phyloP scores from a whole-genome alignment of 805 yeast genomes.

The Alloascoidea africana region DNA sequence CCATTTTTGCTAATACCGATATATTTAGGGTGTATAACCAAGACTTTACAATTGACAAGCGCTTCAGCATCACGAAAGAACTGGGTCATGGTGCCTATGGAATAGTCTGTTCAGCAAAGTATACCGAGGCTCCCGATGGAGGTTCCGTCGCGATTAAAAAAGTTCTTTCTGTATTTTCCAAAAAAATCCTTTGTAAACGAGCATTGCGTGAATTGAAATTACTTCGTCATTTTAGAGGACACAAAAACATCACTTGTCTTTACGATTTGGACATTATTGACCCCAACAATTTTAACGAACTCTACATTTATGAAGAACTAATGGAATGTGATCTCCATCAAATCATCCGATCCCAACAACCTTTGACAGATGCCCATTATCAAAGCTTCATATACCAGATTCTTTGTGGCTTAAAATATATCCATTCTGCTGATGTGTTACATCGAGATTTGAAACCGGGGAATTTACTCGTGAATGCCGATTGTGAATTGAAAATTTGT shows the following conservation, averaged over 20 bases:
- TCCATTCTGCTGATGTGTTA: conserved; percentile 84
- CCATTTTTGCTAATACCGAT: too few species aligned
- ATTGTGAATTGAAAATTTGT: conserved; percentile 91
- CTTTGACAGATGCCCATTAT: conserved; percentile 87
- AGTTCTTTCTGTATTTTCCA: conserved; percentile 85
- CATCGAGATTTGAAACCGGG: conserved; percentile 95
- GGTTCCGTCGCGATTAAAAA: conserved; percentile 93
- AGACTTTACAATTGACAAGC: conserved; percentile 79
- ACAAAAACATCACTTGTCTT: conserved; percentile 87
- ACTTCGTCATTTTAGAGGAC: conserved; percentile 87
- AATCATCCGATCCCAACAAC: conserved; percentile 86
- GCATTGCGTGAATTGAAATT: conserved; percentile 85
- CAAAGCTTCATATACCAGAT: conserved; percentile 89
- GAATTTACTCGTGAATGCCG: conserved; percentile 83
- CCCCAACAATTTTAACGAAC: conserved; percentile 73
- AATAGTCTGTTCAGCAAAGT: conserved; percentile 86
- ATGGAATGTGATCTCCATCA: conserved; percentile 99
- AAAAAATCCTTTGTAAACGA: conserved; percentile 81
- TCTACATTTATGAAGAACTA: conserved; percentile 86
- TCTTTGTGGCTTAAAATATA: conserved; percentile 76
- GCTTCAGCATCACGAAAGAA: conserved; percentile 83
- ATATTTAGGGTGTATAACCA: conserved; percentile 67
- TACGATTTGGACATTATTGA: conserved; percentile 86
- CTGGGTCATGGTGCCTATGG: conserved; percentile 98
- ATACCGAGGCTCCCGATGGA: conserved; percentile 41